Evolutionary conservation across 1,284 basidiomycete genomes (phyloP), one percentile per base, ranked within the genome.

Genomic region (Sphagnurus paluster): DNA sequence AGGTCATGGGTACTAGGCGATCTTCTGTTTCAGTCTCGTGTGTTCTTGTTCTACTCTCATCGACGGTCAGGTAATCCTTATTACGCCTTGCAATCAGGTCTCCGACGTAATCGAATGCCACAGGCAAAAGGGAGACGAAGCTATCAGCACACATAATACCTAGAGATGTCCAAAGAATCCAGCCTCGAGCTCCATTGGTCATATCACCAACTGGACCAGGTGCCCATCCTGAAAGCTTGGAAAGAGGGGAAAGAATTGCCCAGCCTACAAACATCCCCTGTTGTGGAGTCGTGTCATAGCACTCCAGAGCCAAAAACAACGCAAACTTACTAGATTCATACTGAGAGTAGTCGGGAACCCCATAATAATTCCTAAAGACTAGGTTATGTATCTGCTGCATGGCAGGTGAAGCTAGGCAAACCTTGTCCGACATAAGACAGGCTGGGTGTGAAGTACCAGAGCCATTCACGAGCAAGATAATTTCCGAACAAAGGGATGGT

Each of bases 111-210:
- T 82, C 80, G 30, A 72, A 64, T 14, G 77, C 67, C 46, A 92
- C 80, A 16, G 92, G 91, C 19, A 90, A 55, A 16, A 97, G 80
- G 9, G 92, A 93, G 14, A 98, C 77, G 49, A 97, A 64, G 46
- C 87, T 89, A 68, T 98, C 96, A 29, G 91, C 82, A 61, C 82
- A 87, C 95, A 98, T 98, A 61, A 98, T 90, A 1, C 95, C 94
- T 35, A 98, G 76, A 1, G 93, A 90, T 14, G 89, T 80, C 95
- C 95, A 98, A 16, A 98, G 77, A 44, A 96, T 94, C 93, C 92
- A 95, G 14, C 92, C 93, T 39, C 93, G 79, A 14, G 92, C 83
- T 26, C 94, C 94, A 47, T 77, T 77, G 1, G 85, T 79, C 75
- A 93, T 91, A 55, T 92, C 89, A 0, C 84, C 81, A 1, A 94